Evolutionary conservation across 768 basidiomycete species (phyloP), one percentile per base, ranked within the genome.

Genomic region (Peribolospora baueri): DNA sequence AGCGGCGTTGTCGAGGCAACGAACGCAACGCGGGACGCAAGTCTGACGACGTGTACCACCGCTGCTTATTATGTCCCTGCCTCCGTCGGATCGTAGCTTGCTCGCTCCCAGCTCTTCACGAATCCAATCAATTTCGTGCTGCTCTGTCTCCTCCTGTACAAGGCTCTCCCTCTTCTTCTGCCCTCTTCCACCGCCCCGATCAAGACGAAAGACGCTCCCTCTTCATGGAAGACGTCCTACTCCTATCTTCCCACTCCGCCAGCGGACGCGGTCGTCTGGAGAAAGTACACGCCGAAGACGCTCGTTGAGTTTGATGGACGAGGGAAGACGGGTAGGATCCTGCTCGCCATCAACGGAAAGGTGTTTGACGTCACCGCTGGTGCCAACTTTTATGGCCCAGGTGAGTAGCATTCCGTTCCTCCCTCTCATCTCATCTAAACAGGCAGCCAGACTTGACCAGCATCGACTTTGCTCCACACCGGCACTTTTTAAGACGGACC

Each of bases 361-460:
- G 90, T 97, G 54, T 98, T 91, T 66, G 93, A 98, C 64, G 91
- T 97, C 50, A 82, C 84, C 0, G 73, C 76, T 3, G 91, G 91
- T 37, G 73, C 79, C 60, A 81, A 75, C 64, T 98, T 98, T 70
- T 97, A 97, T 66, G 91, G 91, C 1, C 91, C 91, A 25, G 79
- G 91, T 91, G 57, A 8, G 51, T 9, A 41, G 42, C 36, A 14
- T 43, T 43, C 49, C 9, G 14, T 45, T 40, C 36, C 6, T 38
- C 10, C 5, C 54, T 2, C 38, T 54, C 11, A 14, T 45, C 25
- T 54, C 55, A 9, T 48, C 14, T 25, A 25, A 25, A 25, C 25
- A 25, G 25, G 25, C 25, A 25, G 25, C 25, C 25, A 25, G 25
- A 25, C 25, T 25, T 25, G 25, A 25, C 25, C 25, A 25, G 25